Conservation (phyloP, 1,284 basidiomycete genomes). For the Leccinum fuscescens region DNA sequence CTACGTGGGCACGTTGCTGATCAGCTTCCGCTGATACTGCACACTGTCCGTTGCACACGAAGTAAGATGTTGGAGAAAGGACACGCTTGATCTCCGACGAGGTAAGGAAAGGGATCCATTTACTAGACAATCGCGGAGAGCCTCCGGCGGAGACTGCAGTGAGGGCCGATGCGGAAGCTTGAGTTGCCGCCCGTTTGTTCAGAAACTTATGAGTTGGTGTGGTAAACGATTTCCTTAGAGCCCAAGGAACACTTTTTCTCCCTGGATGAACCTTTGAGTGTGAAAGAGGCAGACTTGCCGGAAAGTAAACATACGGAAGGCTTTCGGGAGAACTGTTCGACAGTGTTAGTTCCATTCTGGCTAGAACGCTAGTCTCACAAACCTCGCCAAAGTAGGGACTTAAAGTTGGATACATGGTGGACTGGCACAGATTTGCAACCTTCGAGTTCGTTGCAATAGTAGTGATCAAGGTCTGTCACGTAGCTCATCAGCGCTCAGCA, state of each 20-base stretch:
- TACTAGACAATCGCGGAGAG: slow-evolving; percentile 17
- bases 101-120: slow-evolving; percentile 20
- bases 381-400: slow-evolving; percentile 13
- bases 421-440: background rate
- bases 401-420: background rate
- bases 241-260: background rate
- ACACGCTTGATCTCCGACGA: slow-evolving; percentile 11
- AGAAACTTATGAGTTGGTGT: background rate
- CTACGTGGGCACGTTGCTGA: slow-evolving; percentile 21
- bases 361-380: slow-evolving; percentile 1
- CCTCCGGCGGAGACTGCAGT: slow-evolving; percentile 18
- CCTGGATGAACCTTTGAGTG: slow-evolving; percentile 5
- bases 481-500: background rate
- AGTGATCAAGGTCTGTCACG: slow-evolving; percentile 26
- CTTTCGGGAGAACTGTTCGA: slow-evolving; percentile 4
- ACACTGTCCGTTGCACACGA: slow-evolving; percentile 24
- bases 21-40: slow-evolving; percentile 3
- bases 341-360: background rate
- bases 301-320: slow-evolving; percentile 11
- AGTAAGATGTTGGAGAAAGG: slow-evolving; percentile 18
- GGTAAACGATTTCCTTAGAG: slow-evolving; percentile 1
- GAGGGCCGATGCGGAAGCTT: slow-evolving; percentile 10
- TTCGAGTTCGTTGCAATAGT: slow-evolving; percentile 23
- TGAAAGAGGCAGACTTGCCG: background rate
- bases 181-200: slow-evolving; percentile 15